phyloP scores from a whole-genome alignment of 768 basidiomycete genomes.

The Coprinopsis sp. region DNA sequence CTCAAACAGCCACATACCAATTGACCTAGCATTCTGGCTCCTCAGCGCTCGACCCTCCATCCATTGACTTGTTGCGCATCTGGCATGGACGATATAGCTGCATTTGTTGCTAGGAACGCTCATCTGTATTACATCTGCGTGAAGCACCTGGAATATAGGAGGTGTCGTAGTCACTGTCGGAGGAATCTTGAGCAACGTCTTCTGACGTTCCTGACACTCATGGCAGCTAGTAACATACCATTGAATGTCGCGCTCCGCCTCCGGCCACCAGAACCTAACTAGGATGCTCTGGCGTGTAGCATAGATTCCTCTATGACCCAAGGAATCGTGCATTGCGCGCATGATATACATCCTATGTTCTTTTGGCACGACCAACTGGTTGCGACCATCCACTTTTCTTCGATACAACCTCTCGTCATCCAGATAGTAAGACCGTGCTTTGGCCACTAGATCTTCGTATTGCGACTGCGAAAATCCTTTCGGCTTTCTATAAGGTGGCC shows the following conservation, averaged over 20 bases:
- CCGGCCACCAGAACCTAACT: conserved; percentile 27
- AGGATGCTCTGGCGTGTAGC: conserved; percentile 13
- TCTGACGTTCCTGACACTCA: conserved; percentile 19
- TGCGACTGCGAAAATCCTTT: too few relatives aligned
- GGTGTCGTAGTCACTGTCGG: conserved; percentile 17
- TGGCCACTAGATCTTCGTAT: too few relatives aligned
- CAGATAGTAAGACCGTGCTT: too few relatives aligned
- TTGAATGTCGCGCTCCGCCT: conserved; percentile 17
- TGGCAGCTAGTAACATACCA: conserved; percentile 24
- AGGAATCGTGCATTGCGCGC: conserved; percentile 15
- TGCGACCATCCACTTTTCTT: conserved; percentile 11
- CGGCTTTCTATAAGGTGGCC: too few relatives aligned
- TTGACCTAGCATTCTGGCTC: conserved; percentile 15
- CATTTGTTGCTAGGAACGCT: conserved; percentile 13
- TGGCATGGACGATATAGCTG: conserved; percentile 21
- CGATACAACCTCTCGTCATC: conserved; percentile 15
- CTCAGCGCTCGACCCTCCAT: conserved; percentile 19
- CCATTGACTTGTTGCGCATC: conserved; percentile 16
- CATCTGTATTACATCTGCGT: conserved; percentile 23
- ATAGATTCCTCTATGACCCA: conserved; percentile 23
- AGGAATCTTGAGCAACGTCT: conserved; percentile 12
- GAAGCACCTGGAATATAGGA: conserved; percentile 19
- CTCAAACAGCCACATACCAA: conserved; percentile 24
- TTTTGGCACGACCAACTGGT: conserved; percentile 17
- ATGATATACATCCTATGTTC: conserved; percentile 18